Evolutionary conservation across 352 stramenopile genomes (phyloP).

Genomic region (Phytophthora europaea): DNA sequence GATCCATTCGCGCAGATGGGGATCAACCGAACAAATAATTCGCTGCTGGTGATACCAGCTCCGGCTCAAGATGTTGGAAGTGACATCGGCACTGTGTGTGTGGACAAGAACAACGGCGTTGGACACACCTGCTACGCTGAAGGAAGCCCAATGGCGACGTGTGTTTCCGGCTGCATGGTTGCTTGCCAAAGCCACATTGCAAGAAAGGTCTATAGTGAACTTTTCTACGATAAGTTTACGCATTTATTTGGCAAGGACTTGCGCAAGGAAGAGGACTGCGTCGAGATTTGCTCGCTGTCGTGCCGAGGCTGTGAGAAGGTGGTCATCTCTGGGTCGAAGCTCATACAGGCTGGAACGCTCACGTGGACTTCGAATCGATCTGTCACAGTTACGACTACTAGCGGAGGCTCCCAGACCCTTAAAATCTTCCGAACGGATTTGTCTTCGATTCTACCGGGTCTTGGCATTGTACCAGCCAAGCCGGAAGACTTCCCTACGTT

Average conservation of each 20-base stretch:
- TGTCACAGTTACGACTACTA: slow-evolving; percentile 22
- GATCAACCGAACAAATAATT: slow-evolving; percentile 57
- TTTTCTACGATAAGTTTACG: slow-evolving; percentile 58
- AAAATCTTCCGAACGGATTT: slow-evolving; percentile 65
- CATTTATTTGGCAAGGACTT: slow-evolving; percentile 82
- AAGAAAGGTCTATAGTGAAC: slow-evolving; percentile 51
- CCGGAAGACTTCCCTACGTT: slow-evolving; percentile 49
- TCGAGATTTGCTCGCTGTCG: slow-evolving; percentile 65
- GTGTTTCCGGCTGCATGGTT: slow-evolving; percentile 68
- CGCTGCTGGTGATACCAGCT: slow-evolving; percentile 38
- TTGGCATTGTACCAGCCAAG: slow-evolving; percentile 31
- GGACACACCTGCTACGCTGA: slow-evolving; percentile 76
- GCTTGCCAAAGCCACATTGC: slow-evolving; percentile 58
- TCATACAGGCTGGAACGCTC: slow-evolving; percentile 41
- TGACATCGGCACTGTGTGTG: slow-evolving; percentile 61
- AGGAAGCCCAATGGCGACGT: slow-evolving; percentile 46
- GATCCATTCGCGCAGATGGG: slow-evolving; percentile 73
- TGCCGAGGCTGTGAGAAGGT: slow-evolving; percentile 77
- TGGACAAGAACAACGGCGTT: slow-evolving; percentile 64
- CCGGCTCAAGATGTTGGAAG: slow-evolving; percentile 26
- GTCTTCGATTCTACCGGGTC: slow-evolving; percentile 48
- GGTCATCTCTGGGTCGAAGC: slow-evolving; percentile 58
- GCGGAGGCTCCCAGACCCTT: slow-evolving; percentile 24
- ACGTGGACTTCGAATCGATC: slow-evolving; percentile 59
- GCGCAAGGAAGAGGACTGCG: slow-evolving; percentile 74